Percentiles rank a stretch among this genome's conserved stretches.
phyloP scores from a whole-genome alignment of 1,284 basidiomycete genomes.

The Heterobasidion occidentale region DNA sequence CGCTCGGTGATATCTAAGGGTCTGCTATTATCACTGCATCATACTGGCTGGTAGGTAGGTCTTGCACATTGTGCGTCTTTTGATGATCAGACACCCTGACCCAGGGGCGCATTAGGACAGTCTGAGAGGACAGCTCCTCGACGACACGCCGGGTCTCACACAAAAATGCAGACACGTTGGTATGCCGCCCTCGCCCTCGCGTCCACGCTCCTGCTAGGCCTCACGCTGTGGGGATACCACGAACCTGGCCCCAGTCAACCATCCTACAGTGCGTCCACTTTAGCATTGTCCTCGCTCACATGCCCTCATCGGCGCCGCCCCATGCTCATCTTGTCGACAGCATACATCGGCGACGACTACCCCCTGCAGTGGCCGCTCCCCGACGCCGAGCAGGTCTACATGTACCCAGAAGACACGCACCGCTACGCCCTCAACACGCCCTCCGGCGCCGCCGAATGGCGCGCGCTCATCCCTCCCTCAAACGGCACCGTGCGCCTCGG shows the following conservation, averaged over 20 bases:
- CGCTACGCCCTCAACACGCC: not conserved
- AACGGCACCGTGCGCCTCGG: not conserved
- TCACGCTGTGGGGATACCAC: not conserved
- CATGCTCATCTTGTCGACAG: not conserved
- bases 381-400: not conserved
- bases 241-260: not conserved
- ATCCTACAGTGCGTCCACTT: not conserved
- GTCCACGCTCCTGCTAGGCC: not conserved
- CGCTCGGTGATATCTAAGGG: too few relatives aligned
- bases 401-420: not conserved
- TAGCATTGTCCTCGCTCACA: not conserved
- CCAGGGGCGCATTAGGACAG: not conserved
- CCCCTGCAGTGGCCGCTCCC: not conserved
- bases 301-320: not conserved
- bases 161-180: not conserved
- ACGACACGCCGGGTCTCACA: not conserved
- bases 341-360: not conserved
- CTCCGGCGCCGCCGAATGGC: not conserved
- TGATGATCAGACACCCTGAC: too few relatives aligned
- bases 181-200: not conserved
- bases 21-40: too few relatives aligned
- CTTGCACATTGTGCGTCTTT: too few relatives aligned
- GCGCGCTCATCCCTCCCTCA: not conserved
- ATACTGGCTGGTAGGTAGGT: too few relatives aligned
- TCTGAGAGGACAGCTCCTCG: not conserved